Base-by-base conservation (phyloP, 371 early-diverging fungal species). In the Coelomomyces lativittatus region DNA sequence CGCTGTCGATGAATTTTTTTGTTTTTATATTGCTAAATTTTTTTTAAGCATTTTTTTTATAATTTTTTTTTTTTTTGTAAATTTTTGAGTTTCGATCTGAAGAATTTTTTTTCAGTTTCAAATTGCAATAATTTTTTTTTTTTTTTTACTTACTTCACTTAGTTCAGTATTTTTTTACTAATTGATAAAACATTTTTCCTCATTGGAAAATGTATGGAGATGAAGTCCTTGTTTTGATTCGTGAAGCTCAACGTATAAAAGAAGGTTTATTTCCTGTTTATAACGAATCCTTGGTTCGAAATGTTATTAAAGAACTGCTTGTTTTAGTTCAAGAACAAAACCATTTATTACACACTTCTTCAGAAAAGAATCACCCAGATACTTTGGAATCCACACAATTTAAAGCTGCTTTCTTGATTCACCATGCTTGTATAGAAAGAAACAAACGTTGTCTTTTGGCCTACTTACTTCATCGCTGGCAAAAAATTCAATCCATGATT, bases 401-500 rank as follows among this genome's bases (percentile, higher is more conserved):
- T 61, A 63, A 2, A 0, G 47, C 47, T 1, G 44, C 19, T 38
- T 39, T 41, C 2, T 47, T 49, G 12, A 56, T 85, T 29, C 67
- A 78, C 38, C 63, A 71, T 39, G 57, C 67, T 19, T 57, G 72
- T 12, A 55, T 82, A 21, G 67, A 70, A 39, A 68, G 89, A 28
- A 85, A 84, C 70, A 88, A 88, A 44, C 82, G 88, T 3, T 77
- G 83, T 14, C 60, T 91, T n/a, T 77, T 91, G 56, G 86, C 86
- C 3, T 91, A 91, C 55, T 86, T 86, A 49, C 65, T 67, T 10
- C 75, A 80, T 24, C 75, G 92, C 1, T 34, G 79, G 21, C 75
- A 80, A 47, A 72, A 76, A 39, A 52, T 91, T 35, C 71, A 75
- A 52, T 74, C 76, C 28, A 56, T 83, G n/a, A 59, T 76, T 5